Percentiles rank a stretch among this genome's conserved stretches.
Evolutionary conservation across 164 flowering plant species (phyloP).

Genomic region (Sextonia rubra): DNA sequence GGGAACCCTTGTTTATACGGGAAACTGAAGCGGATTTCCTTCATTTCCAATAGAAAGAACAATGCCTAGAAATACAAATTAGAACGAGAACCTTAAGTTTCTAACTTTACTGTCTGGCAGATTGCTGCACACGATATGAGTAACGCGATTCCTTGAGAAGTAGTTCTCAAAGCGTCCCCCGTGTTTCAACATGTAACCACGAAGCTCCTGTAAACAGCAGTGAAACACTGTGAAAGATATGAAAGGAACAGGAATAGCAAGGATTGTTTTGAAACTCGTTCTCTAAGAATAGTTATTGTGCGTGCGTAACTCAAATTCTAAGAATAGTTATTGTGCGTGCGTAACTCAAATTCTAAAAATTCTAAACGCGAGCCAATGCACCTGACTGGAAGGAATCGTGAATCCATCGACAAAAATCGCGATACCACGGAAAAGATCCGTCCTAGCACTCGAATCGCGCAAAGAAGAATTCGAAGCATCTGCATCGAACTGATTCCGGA

Average conservation of each 20-base stretch:
- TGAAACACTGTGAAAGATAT: background rate
- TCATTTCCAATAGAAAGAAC: background rate
- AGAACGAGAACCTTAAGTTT: conserved; percentile 59
- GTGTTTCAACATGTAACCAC: conserved; percentile 70
- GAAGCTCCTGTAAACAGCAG: conserved; percentile 52
- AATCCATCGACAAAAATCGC: conserved; percentile 93
- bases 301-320: no score
- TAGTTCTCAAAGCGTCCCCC: conserved; percentile 93
- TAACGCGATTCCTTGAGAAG: conserved; percentile 76
- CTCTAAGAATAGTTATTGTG: no score
- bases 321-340: no score
- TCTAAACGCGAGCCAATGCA: conserved; percentile 5
- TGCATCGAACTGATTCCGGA: conserved; percentile 70
- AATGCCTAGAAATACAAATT: background rate
- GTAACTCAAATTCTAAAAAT: no score
- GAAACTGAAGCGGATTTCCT: background rate
- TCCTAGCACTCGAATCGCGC: conserved; percentile 31
- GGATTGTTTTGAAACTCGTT: no score
- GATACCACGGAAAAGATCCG: conserved; percentile 64
- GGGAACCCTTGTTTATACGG: no score
- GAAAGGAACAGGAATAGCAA: background rate
- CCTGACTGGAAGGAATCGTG: conserved; percentile 91
- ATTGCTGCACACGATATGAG: conserved; percentile 95
- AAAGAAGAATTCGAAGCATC: conserved; percentile 51
- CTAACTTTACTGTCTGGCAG: conserved; percentile 88